Conservation (phyloP, 805 yeast species). For the Komagataella mondaviorum region DNA sequence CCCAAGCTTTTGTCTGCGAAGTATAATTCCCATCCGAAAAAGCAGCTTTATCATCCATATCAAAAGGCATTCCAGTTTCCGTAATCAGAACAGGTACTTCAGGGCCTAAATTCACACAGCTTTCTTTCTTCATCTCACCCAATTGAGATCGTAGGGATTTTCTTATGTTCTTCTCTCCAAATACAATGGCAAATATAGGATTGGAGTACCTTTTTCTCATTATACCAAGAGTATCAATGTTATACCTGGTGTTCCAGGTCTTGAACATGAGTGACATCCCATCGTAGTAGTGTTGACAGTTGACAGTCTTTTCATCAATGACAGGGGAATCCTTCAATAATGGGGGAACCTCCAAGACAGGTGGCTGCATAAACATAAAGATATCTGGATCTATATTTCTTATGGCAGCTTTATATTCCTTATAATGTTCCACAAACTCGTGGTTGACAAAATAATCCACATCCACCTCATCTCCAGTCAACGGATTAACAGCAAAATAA, state of each 20-base stretch:
- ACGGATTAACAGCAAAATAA: conserved; percentile 33
- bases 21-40: conserved; percentile 52
- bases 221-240: conserved; percentile 83
- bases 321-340: conserved; percentile 32
- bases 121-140: conserved; percentile 51
- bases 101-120: conserved; percentile 43
- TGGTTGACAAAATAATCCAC: conserved; percentile 47
- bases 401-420: conserved; percentile 31
- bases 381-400: conserved; percentile 29
- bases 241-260: conserved; percentile 71
- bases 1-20: conserved; percentile 72
- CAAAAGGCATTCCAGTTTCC: conserved; percentile 97
- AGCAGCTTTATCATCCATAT: conserved; percentile 76
- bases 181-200: conserved; percentile 62
- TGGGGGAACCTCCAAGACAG: conserved; percentile 74
- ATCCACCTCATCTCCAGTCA: conserved; percentile 25
- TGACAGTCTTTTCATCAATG: conserved; percentile 53
- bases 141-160: conserved; percentile 61
- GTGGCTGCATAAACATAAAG: conserved; percentile 64
- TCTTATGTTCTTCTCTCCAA: conserved; percentile 73
- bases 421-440: conserved; percentile 52
- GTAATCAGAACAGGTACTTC: conserved; percentile 66
- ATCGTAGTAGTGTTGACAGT: conserved; percentile 87
- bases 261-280: conserved; percentile 90
- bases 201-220: conserved; percentile 63